Evolutionary conservation across 1,284 basidiomycete species (phyloP).

Genomic region (Naganishia sp.): DNA sequence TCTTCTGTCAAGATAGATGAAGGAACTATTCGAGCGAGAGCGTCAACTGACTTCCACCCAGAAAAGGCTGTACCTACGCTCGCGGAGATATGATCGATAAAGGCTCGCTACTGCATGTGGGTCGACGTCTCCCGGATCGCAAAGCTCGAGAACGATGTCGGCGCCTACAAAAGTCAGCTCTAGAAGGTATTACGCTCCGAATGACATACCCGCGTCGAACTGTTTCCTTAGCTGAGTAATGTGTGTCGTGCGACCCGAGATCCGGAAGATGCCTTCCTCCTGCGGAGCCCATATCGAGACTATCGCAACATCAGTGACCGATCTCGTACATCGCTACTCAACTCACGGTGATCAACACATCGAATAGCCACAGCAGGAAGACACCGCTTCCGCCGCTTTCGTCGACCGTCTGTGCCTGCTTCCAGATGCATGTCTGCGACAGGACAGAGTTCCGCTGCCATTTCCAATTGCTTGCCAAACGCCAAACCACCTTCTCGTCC

Average conservation of each 20-base stretch:
- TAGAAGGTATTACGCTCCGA: conserved; percentile 7
- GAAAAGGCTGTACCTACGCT: conserved; percentile 48
- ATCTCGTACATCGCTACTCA: neutral
- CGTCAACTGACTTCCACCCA: neutral
- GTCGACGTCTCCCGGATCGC: conserved; percentile 77
- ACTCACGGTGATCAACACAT: conserved; percentile 52
- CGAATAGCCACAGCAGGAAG: conserved; percentile 53
- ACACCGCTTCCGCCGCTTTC: conserved; percentile 34
- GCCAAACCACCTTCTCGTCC: conserved; percentile 18
- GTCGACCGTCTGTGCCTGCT: neutral
- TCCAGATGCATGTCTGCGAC: conserved; percentile 1
- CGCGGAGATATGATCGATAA: conserved; percentile 58
- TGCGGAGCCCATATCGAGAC: conserved; percentile 52
- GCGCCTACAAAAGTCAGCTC: conserved; percentile 60
- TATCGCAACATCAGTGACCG: conserved; percentile 31
- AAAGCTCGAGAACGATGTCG: conserved; percentile 75
- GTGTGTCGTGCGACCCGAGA: conserved; percentile 59
- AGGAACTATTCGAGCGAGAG: conserved; percentile 62
- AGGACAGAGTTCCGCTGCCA: conserved; percentile 17
- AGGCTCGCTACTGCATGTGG: conserved; percentile 85
- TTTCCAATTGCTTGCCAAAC: conserved; percentile 27
- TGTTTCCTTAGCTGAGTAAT: conserved; percentile 70
- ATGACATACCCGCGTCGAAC: conserved; percentile 72
- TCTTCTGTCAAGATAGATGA: conserved; percentile 79
- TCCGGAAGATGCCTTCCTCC: conserved; percentile 55